Evolutionary conservation across 371 early-diverging fungal species (phyloP).

Genomic region (Coemansia sp.): DNA sequence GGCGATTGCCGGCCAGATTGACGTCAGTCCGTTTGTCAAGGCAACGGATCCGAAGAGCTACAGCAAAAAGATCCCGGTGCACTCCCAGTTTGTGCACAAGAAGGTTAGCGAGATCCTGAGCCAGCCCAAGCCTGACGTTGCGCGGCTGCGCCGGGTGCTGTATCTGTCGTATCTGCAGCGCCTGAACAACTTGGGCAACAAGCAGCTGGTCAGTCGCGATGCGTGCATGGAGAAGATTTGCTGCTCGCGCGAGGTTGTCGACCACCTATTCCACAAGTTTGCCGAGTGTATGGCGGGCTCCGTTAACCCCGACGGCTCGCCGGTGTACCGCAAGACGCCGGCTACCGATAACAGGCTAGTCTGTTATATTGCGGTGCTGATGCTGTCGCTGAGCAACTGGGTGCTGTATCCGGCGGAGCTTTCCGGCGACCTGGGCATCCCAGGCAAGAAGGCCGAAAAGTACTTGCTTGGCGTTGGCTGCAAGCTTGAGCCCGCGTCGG

Average conservation of each 20-base stretch:
- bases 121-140: conserved; percentile 59
- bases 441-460: conserved; percentile 33
- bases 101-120: conserved; percentile 31
- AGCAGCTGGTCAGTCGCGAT: conserved; percentile 57
- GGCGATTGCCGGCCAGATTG: conserved; percentile 61
- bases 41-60: conserved; percentile 19
- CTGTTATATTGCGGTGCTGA: conserved; percentile 70
- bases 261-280: conserved; percentile 66
- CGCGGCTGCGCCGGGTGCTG: conserved; percentile 60
- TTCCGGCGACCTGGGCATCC: conserved; percentile 64
- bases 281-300: conserved; percentile 58
- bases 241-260: conserved; percentile 63
- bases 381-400: conserved; percentile 71
- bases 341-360: conserved; percentile 74
- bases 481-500: conserved; percentile 38
- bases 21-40: conserved; percentile 52
- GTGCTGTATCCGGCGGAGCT: conserved; percentile 60
- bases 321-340: conserved; percentile 59
- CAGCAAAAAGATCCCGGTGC: conserved; percentile 15
- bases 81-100: conserved; percentile 28
- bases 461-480: conserved; percentile 51
- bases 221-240: conserved; percentile 55
- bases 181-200: conserved; percentile 57
- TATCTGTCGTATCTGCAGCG: conserved; percentile 75
- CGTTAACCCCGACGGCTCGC: conserved; percentile 51